phyloP scores from a whole-genome alignment of 2,329 filamentous ascomycete genomes.

The Aspergillus caelatus region DNA sequence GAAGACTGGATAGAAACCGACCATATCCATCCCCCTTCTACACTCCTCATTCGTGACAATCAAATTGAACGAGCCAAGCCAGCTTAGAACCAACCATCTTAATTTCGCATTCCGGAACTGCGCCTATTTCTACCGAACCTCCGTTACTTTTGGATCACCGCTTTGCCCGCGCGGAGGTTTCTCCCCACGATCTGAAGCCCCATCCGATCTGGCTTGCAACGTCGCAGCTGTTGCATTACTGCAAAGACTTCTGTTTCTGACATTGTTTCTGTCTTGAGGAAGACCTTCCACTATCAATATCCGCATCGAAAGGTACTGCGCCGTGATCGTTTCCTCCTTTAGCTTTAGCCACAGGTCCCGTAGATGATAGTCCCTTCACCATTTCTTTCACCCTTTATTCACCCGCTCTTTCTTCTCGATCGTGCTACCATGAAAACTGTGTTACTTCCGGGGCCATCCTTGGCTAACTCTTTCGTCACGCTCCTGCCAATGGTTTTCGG shows the following conservation, averaged over 20 bases:
- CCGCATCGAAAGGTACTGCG: constrained; percentile 17
- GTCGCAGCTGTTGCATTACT: background rate
- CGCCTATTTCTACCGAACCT: background rate
- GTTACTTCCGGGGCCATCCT: constrained; percentile 7
- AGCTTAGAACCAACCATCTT: background rate
- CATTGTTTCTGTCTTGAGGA: background rate
- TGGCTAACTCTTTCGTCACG: constrained; percentile 25
- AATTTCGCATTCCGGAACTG: background rate
- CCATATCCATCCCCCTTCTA: background rate
- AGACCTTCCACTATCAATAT: background rate
- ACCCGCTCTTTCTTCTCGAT: constrained; percentile 11
- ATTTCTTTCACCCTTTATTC: constrained; percentile 7
- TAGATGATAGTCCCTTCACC: background rate
- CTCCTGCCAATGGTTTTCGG: constrained; percentile 21
- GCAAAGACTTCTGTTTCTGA: background rate
- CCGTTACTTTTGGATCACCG: background rate
- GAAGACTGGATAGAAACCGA: background rate
- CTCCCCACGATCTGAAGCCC: background rate
- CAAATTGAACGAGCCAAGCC: background rate
- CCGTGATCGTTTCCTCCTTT: constrained; percentile 7
- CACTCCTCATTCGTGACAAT: background rate
- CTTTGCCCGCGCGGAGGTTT: constrained; percentile 1
- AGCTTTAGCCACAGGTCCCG: background rate
- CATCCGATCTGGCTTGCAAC: background rate
- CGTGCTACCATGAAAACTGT: constrained; percentile 9